Conservation (phyloP, 2,329 filamentous ascomycete genomes). For the Botrytis deweyae region DNA sequence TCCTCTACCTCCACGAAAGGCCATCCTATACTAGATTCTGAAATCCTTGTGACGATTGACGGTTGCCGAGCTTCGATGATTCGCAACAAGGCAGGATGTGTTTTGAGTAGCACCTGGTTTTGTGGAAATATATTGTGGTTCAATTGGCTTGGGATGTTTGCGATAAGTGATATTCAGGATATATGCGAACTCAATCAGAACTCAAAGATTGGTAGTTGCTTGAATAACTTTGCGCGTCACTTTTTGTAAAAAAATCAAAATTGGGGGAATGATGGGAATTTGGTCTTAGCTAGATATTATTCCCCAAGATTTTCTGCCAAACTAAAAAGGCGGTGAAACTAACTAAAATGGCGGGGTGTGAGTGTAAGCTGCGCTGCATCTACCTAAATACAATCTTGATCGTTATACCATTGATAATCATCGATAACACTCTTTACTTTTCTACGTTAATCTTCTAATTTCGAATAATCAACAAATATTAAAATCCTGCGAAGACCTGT, state of each 20-base stretch:
- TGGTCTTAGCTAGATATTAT: neutral
- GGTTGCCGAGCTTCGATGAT: neutral
- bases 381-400: neutral
- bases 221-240: neutral
- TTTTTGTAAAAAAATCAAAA: neutral
- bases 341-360: neutral
- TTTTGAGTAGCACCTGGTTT: neutral
- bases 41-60: neutral
- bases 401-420: neutral
- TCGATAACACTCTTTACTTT: neutral
- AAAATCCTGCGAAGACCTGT: neutral
- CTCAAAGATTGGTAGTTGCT: neutral
- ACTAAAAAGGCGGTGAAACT: neutral
- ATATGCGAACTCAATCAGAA: no score
- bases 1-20: constrained; percentile 34
- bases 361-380: neutral
- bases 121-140: neutral
- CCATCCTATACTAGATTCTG: constrained; percentile 25
- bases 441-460: neutral
- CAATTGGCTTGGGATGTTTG: neutral
- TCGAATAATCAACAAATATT: neutral
- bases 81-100: neutral
- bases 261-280: neutral
- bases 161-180: neutral
- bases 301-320: constrained; percentile 10